Evolutionary conservation across 768 basidiomycete genomes (phyloP), one percentile per base, ranked within the genome.

Genomic region (Hirschioporus abietinus): DNA sequence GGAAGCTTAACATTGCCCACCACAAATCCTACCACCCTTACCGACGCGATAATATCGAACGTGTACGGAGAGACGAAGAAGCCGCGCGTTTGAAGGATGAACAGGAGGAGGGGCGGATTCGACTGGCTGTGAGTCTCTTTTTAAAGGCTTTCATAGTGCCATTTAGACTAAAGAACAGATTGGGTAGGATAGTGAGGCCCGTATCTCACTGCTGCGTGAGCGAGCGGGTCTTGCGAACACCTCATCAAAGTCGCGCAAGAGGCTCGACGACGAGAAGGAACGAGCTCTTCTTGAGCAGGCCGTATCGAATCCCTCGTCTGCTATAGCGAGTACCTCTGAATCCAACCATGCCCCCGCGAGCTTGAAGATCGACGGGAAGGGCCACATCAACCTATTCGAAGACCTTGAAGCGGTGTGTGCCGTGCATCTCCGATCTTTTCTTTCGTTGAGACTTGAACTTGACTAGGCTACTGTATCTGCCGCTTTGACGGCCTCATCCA

Each of bases 21-120:
- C 92, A 93, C 81, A 95, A 95, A 74, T 93, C 91, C 0, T 94
- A 94, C 75, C 92, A 95, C 70, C 92, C 92, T 0, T 94, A 94
- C 73, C 79, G 92, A 52, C 77, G 88, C 58, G 93, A 95, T 74
- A 95, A 95, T 72, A 91, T 94, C 67, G 91, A 92, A 67, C 84
- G 84, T 23, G 91, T 95, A 1, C 80, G 87, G n/a, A 77, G 73
- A 66, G 92, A 95, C 83, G 92, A 95, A 77, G 93, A 91, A 72
- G 90, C 89, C 74, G 93, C 91, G 17, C 78, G 81, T 1, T 77
- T 76, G 52, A 82, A 89, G 68, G 88, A 91, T 69, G 85, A 83
- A 20, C 82, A 85, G 67, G 86, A 90, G 73, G 90, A 92, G 66
- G 92, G 86, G 1, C 78, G 86, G 59, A 85, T 92, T 77, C 78